phyloP scores from a whole-genome alignment of 2,329 filamentous ascomycete species.

The Zasmidium angulare region DNA sequence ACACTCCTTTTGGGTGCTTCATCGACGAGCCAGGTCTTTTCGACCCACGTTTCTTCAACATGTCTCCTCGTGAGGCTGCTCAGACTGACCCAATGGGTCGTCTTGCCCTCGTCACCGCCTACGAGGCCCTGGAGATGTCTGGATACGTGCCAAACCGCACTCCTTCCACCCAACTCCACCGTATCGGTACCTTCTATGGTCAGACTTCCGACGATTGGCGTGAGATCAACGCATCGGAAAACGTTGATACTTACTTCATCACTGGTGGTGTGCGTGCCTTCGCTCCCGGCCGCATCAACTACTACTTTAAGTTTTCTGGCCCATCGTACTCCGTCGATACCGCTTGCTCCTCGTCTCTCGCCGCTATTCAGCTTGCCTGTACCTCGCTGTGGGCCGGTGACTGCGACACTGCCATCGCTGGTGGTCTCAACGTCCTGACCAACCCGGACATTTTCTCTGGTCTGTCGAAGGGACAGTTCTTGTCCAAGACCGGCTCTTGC shows the following conservation, averaged over 20 bases:
- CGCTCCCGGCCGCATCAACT: constrained; percentile 67
- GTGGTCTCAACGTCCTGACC: constrained; percentile 74
- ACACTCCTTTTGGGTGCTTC: constrained; percentile 75
- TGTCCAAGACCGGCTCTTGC: constrained; percentile 73
- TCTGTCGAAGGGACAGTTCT: constrained; percentile 72
- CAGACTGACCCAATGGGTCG: constrained; percentile 82
- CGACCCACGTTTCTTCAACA: constrained; percentile 83
- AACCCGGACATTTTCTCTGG: constrained; percentile 79
- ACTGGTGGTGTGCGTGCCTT: constrained; percentile 63
- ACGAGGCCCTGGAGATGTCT: constrained; percentile 79
- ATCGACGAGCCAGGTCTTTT: constrained; percentile 75
- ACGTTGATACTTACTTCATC: constrained; percentile 69
- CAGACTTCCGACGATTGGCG: constrained; percentile 75
- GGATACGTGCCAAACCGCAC: constrained; percentile 74
- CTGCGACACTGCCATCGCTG: constrained; percentile 77
- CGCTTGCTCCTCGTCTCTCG: constrained; percentile 74
- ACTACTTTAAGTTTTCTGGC: constrained; percentile 74
- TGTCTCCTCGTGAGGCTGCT: constrained; percentile 77
- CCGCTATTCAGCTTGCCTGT: constrained; percentile 70
- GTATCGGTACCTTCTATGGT: constrained; percentile 73
- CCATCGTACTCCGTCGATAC: constrained; percentile 73
- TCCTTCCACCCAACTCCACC: constrained; percentile 62
- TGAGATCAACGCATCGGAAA: constrained; percentile 70
- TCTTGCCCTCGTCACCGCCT: constrained; percentile 72
- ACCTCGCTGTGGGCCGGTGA: constrained; percentile 73